Conservation (phyloP, 2,329 filamentous ascomycete genomes). For the Tolypocladium sp. region DNA sequence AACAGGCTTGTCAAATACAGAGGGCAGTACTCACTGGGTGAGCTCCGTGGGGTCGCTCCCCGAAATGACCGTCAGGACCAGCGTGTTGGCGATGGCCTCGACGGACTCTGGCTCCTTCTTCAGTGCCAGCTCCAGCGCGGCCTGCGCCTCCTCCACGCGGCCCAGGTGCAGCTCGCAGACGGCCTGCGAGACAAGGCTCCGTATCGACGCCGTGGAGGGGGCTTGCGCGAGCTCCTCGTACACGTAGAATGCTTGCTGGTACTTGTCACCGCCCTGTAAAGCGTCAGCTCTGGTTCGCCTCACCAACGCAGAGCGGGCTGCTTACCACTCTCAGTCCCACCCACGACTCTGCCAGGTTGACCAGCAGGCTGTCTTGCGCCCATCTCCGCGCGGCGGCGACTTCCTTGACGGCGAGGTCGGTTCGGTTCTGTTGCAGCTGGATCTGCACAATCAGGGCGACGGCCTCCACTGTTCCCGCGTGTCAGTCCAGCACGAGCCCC, state of each 20-base stretch:
- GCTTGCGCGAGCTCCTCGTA: conserved; percentile 92
- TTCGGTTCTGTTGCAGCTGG: conserved; percentile 82
- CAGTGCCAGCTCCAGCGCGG: conserved; percentile 72
- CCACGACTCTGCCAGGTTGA: conserved; percentile 95
- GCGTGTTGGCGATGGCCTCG: conserved; percentile 71
- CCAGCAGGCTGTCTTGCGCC: conserved; percentile 88
- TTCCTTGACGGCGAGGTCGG: conserved; percentile 85
- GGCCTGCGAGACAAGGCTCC: conserved; percentile 76
- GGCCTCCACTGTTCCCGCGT: conserved; percentile 48
- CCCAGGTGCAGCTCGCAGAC: conserved; percentile 88
- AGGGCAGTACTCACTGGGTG: conserved; percentile 42
- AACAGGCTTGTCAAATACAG: neutral
- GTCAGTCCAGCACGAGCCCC: conserved; percentile 10
- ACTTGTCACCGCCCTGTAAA: conserved; percentile 77
- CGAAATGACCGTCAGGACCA: conserved; percentile 69
- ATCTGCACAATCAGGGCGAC: conserved; percentile 89
- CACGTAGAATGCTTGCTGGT: conserved; percentile 95
- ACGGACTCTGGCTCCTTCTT: conserved; percentile 62
- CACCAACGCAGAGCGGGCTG: neutral
- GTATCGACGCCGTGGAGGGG: conserved; percentile 66
- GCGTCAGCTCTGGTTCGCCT: conserved; percentile 14
- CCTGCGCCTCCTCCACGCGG: conserved; percentile 78
- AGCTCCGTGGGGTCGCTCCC: conserved; percentile 63
- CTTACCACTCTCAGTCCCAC: conserved; percentile 75
- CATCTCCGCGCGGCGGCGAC: conserved; percentile 78